Conservation (phyloP, 2,329 filamentous ascomycete genomes). For the Colletotrichum godetiae region DNA sequence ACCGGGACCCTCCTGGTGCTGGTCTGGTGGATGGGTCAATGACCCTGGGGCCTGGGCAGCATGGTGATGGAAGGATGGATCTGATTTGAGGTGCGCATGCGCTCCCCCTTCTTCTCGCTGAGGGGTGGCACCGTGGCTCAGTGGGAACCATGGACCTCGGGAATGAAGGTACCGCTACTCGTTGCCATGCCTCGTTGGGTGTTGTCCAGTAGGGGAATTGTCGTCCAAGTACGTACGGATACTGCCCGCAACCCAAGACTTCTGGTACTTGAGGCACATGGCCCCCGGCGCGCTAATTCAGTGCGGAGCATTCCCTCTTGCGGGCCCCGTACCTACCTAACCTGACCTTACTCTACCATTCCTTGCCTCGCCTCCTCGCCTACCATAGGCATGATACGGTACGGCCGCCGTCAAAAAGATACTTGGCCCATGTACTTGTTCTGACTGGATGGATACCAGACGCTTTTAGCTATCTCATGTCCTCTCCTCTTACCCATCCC, state of each 20-base stretch:
- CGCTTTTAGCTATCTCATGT: conserved; percentile 31
- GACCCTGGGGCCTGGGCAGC: conserved; percentile 14
- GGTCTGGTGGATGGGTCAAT: conserved; percentile 28
- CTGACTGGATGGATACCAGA: neutral
- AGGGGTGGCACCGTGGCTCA: neutral
- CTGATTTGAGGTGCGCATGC: conserved; percentile 22
- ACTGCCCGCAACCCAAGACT: no score
- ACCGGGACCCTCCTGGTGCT: conserved; percentile 42
- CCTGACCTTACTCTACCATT: conserved; percentile 11
- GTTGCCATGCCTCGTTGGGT: neutral
- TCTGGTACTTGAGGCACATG: conserved; percentile 3
- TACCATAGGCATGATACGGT: neutral
- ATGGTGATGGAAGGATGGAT: conserved; percentile 11
- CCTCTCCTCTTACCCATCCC: conserved; percentile 27
- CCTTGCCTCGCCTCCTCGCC: conserved; percentile 7
- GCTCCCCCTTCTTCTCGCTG: conserved; percentile 3
- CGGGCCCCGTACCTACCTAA: conserved; percentile 6
- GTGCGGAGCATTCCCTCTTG: conserved; percentile 9
- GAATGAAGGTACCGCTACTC: conserved; percentile 2
- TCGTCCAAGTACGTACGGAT: neutral
- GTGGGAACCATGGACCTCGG: neutral
- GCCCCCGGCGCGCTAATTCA: neutral
- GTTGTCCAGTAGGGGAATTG: neutral
- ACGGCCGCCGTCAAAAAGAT: conserved; percentile 9
- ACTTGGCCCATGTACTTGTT: conserved; percentile 1